Evolutionary conservation across 805 yeast genomes (phyloP), one percentile per base, ranked within the genome.

Genomic region (Diddensiella santjacobensis): DNA sequence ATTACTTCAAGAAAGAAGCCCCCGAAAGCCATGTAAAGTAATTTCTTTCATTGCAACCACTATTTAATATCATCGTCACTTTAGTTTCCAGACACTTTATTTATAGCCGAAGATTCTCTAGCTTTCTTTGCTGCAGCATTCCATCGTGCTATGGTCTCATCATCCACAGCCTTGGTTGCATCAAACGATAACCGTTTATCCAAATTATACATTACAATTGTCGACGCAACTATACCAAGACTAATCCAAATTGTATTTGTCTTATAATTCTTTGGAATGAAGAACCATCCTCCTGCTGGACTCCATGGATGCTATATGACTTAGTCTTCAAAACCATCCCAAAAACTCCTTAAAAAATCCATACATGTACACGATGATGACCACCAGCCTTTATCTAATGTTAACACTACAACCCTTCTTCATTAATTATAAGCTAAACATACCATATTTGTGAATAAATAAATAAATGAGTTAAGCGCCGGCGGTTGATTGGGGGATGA

Each of bases 281-380:
- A 72, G 61, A 60, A 72, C 82, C 83, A 78, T 43, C 82, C 83
- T 48, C 83, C 83, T 2, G 78, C 58, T 22, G 78, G 79, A 18
- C 78, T 61, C 64, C 64, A 58, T 3, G 64, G 62, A 47, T 60
- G 57, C 49, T 53, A 35, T 13, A 35, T n/a, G 15, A 10, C 11
- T 26, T 26, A 26, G 31, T 8, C 8, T 26, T 26, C 13, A 26
- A 13, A 13, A 26, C 13, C 13, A 13, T 13, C 8, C 31, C 13
- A 8, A 26, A 8, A 26, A 13, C 31, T 10, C 31, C 13, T 13
- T 8, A 8, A 10, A 13, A 26, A 13, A 26, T 13, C 17, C 38
- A n/a, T 35, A 35, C 38, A n/a, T 35, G 38, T 8, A 35, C 38
- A 17, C 15, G 38, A 35, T 17, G 20, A 35, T 35, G 10, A 10